A percentile compares a stretch with the other conserved stretches of the same genome.
phyloP scores from a whole-genome alignment of 495 filamentous ascomycete genomes.

The Penicillium egyptiacum region DNA sequence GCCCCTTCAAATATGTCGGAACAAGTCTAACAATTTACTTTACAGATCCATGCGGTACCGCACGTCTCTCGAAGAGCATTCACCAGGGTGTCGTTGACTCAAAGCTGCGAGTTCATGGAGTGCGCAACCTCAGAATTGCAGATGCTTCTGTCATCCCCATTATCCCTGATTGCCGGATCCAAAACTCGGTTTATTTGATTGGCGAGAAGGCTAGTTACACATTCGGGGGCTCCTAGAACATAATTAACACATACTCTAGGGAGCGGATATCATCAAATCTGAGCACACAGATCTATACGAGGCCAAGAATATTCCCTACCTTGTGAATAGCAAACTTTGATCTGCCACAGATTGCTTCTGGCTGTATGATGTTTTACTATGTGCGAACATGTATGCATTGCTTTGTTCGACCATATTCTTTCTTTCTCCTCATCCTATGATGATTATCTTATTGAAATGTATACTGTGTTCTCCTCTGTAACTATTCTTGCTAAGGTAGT shows the following conservation, averaged over 20 bases:
- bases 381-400: neutral
- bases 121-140: slow-evolving; percentile 52
- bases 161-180: slow-evolving; percentile 43
- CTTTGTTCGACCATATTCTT: too few relatives aligned
- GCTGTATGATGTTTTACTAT: neutral
- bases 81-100: slow-evolving; percentile 54
- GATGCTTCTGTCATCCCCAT: slow-evolving; percentile 41
- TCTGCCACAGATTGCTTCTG: neutral
- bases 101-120: slow-evolving; percentile 55
- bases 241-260: slow-evolving; percentile 16
- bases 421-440: neutral
- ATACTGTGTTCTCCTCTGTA: neutral
- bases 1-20: neutral
- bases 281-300: slow-evolving; percentile 34
- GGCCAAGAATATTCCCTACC: slow-evolving; percentile 20
- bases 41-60: slow-evolving; percentile 53
- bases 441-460: neutral
- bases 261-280: slow-evolving; percentile 37
- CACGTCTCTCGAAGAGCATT: slow-evolving; percentile 53
- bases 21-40: neutral
- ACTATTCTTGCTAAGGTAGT: too few relatives aligned
- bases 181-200: slow-evolving; percentile 57
- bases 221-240: neutral
- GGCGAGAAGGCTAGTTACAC: slow-evolving; percentile 49
- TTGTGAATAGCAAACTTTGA: slow-evolving; percentile 18